Conservation (phyloP, 2,329 filamentous ascomycete genomes). For the Colletotrichum lupini region DNA sequence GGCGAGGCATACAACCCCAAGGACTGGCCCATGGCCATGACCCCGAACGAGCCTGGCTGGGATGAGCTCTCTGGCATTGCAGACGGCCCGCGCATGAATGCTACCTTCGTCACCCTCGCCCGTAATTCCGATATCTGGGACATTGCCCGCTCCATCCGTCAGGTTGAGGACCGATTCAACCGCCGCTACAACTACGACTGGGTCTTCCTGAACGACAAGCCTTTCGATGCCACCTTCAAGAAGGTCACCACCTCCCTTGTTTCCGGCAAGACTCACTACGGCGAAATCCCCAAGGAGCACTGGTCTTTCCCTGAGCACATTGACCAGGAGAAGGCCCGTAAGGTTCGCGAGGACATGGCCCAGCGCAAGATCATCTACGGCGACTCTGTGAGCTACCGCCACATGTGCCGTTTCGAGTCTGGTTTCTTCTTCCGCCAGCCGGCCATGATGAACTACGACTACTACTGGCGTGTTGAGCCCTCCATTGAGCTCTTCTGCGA, state of each 20-base stretch:
- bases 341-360: constrained; percentile 94
- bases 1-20: constrained; percentile 49
- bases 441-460: constrained; percentile 96
- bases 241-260: constrained; percentile 88
- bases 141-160: constrained; percentile 93
- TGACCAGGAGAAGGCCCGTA: constrained; percentile 90
- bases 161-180: constrained; percentile 98
- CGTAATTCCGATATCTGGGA: constrained; percentile 97
- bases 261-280: constrained; percentile 94
- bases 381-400: constrained; percentile 94
- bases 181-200: constrained; percentile 97
- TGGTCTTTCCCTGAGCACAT: constrained; percentile 98
- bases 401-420: constrained; percentile 99
- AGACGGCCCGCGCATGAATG: constrained; percentile 85
- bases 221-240: constrained; percentile 94
- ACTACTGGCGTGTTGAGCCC: constrained; percentile 99
- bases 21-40: constrained; percentile 62
- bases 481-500: constrained; percentile 97
- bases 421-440: constrained; percentile 99
- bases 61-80: constrained; percentile 63
- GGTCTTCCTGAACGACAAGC: constrained; percentile 98
- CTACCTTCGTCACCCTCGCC: constrained; percentile 95
- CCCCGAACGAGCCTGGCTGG: constrained; percentile 64
- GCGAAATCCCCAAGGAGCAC: constrained; percentile 88
- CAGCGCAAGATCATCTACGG: constrained; percentile 98